Evolutionary conservation across 2,329 filamentous ascomycete species (phyloP).

Genomic region (Chrysosporium queenslandicum): DNA sequence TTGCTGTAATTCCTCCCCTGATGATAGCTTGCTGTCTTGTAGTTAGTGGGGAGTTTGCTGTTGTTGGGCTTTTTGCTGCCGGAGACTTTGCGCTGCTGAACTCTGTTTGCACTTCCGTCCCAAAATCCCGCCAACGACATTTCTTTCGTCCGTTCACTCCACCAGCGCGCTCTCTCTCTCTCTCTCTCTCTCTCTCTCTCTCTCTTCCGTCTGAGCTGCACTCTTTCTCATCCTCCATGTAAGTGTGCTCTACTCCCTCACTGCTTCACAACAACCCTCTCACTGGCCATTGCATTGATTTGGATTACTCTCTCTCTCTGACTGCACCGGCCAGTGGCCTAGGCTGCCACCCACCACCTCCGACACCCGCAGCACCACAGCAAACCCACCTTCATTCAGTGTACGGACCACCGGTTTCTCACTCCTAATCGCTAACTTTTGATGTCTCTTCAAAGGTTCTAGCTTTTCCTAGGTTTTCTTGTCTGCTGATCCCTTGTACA

Average conservation of each 20-base stretch:
- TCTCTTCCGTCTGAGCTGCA: not conserved
- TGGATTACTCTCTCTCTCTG: not conserved
- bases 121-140: not conserved
- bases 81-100: not conserved
- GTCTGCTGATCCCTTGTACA: conserved; percentile 27
- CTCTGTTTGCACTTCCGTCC: conserved; percentile 2
- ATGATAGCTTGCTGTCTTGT: too few relatives aligned
- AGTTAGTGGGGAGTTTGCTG: too few relatives aligned
- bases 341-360: not conserved
- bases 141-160: not conserved
- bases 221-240: not conserved
- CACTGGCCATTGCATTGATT: not conserved
- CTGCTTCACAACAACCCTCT: not conserved
- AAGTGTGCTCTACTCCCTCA: not conserved
- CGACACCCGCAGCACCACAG: not conserved
- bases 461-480: conserved; percentile 2
- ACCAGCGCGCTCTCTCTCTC: not conserved
- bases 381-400: not conserved
- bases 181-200: not conserved
- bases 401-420: not conserved
- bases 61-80: too few relatives aligned
- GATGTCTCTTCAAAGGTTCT: not conserved
- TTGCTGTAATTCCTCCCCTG: too few relatives aligned
- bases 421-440: not conserved
- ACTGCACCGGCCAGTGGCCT: not conserved